Conservation (phyloP, 176 grass and related monocot species). For the Ananas comosus region DNA sequence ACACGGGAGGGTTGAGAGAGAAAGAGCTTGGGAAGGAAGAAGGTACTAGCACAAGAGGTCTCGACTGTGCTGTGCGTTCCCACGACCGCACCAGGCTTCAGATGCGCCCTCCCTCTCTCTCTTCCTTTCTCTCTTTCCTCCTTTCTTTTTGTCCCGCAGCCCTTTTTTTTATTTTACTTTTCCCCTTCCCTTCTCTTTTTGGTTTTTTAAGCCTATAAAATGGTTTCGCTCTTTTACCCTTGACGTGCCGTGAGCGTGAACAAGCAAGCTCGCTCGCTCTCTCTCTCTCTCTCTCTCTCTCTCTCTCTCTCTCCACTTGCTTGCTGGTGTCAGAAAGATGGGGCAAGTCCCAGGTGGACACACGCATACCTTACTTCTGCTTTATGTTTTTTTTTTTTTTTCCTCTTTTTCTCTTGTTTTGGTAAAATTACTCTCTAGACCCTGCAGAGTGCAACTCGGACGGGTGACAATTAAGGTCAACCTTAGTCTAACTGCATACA, state of each 20-base stretch:
- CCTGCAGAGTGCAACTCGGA: no score
- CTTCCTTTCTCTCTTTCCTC: neutral
- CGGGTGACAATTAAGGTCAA: no score
- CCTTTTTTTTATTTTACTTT: neutral
- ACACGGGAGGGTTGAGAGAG: no score
- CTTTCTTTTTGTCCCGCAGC: neutral
- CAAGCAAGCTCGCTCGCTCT: neutral
- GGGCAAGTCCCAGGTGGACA: neutral
- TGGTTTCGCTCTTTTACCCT: no score
- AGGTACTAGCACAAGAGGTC: no score
- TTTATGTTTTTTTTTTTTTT: no score
- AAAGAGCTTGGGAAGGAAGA: no score
- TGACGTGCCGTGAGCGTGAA: no score
- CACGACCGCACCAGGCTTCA: neutral
- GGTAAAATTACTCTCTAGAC: no score
- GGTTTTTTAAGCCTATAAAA: neutral
- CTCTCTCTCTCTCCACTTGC: neutral
- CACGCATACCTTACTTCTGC: neutral
- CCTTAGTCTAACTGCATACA: no score
- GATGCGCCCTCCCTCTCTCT: neutral
- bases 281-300: neutral
- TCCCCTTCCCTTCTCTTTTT: neutral
- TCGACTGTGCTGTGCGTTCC: neutral
- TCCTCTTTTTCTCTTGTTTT: no score
- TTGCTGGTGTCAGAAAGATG: neutral